Conservation (phyloP, 2,329 filamentous ascomycete genomes). For the Penicillium verrucosum region DNA sequence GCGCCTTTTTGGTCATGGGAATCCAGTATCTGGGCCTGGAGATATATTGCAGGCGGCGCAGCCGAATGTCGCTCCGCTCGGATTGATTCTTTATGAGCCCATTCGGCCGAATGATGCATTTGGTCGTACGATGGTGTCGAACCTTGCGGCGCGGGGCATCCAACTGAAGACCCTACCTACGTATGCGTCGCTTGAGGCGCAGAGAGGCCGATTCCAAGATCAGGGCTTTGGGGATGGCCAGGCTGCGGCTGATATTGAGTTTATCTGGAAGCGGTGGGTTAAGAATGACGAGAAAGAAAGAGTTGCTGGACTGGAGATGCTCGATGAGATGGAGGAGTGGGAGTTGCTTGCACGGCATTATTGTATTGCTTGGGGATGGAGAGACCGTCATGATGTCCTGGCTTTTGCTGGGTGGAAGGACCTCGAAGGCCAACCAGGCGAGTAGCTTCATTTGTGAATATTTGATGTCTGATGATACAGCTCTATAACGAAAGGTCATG, state of each 20-base stretch:
- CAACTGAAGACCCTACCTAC: slow-evolving; percentile 75
- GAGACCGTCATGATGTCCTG: slow-evolving; percentile 42
- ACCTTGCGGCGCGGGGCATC: slow-evolving; percentile 78
- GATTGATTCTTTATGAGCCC: slow-evolving; percentile 81
- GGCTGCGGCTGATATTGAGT: slow-evolving; percentile 58
- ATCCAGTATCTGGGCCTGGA: slow-evolving; percentile 12
- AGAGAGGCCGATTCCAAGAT: slow-evolving; percentile 62
- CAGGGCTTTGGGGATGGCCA: slow-evolving; percentile 63
- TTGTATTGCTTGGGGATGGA: slow-evolving; percentile 84
- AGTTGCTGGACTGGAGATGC: slow-evolving; percentile 74
- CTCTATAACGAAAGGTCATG: slow-evolving; percentile 14
- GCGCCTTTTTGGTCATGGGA: slow-evolving; percentile 43
- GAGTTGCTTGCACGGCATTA: slow-evolving; percentile 83
- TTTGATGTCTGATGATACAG: slow-evolving; percentile 9
- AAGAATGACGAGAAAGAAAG: slow-evolving; percentile 68
- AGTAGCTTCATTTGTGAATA: slow-evolving; percentile 8
- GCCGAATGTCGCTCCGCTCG: slow-evolving; percentile 48
- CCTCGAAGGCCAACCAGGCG: slow-evolving; percentile 29
- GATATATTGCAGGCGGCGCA: slow-evolving; percentile 5
- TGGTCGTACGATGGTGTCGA: slow-evolving; percentile 86
- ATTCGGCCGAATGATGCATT: slow-evolving; percentile 81
- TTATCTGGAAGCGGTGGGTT: slow-evolving; percentile 79
- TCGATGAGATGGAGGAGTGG: slow-evolving; percentile 97
- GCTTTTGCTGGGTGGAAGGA: slow-evolving; percentile 38
- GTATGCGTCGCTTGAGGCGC: slow-evolving; percentile 66